Conservation (phyloP, 345 rosid genomes). For the Lepidium africanum region DNA sequence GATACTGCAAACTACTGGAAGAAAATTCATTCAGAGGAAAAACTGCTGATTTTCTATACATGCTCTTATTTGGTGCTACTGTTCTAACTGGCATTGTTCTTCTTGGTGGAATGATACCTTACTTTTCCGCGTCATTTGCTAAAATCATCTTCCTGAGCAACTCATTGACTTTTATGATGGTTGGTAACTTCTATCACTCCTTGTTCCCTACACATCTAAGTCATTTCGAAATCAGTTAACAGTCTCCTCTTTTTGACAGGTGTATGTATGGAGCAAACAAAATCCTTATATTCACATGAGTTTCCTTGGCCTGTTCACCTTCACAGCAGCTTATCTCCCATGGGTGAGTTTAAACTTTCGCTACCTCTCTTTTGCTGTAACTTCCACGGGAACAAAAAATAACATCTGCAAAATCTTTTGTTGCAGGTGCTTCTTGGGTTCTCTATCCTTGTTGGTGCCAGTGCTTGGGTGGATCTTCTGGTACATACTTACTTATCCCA, state of each 20-base stretch:
- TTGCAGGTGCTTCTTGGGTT: constrained; percentile 91
- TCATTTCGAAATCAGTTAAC: background rate
- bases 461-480: constrained; percentile 97
- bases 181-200: constrained; percentile 23
- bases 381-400: background rate
- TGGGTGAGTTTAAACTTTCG: constrained; percentile 59
- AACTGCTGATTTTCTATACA: constrained; percentile 95
- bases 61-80: constrained; percentile 94
- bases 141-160: constrained; percentile 96
- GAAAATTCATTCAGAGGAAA: constrained; percentile 98
- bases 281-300: constrained; percentile 99
- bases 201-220: background rate
- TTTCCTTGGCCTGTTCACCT: constrained; percentile 91
- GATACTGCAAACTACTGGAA: constrained; percentile 98
- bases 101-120: constrained; percentile 91
- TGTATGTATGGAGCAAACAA: constrained; percentile 99
- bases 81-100: constrained; percentile 84
- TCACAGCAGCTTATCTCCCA: constrained; percentile 94
- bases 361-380: background rate
- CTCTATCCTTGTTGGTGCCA: constrained; percentile 93
- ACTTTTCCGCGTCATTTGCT: constrained; percentile 85
- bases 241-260: constrained; percentile 32
- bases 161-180: constrained; percentile 99
- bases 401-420: background rate
- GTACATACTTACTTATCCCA: constrained; percentile 29